These are phyloP conservation scores for Asterochloris erici DNA, from an alignment of 139 green algal species.

Conservation along the genomic window DNA sequence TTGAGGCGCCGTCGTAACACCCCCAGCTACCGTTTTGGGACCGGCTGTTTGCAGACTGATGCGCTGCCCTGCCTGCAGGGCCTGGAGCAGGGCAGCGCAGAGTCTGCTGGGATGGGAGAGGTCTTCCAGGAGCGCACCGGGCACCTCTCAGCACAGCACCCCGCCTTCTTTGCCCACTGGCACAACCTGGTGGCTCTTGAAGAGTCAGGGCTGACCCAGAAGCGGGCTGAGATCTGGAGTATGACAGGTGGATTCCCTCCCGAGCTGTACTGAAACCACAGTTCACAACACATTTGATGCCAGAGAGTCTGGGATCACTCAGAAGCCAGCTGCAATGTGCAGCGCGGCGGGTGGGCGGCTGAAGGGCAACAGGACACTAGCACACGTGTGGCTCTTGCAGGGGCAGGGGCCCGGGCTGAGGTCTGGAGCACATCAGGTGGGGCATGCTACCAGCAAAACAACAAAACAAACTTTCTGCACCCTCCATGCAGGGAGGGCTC, in stretches of 20 bases:
- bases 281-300: too few species aligned
- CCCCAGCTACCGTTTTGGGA: too few species aligned
- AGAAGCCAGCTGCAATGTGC: too few species aligned
- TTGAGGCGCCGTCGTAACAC: too few species aligned
- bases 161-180: slow-evolving; percentile 68
- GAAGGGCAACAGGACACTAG: too few species aligned
- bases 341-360: too few species aligned
- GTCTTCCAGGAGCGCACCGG: slow-evolving; percentile 23
- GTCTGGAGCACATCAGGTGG: too few species aligned
- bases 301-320: too few species aligned
- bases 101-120: slow-evolving; percentile 31
- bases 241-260: slow-evolving; percentile 19
- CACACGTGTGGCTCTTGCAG: too few species aligned
- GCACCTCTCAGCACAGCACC: slow-evolving; percentile 34
- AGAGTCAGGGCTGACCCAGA: slow-evolving; percentile 29
- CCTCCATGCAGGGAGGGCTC: slow-evolving; percentile 35
- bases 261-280: neutral
- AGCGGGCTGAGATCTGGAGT: slow-evolving; percentile 61
- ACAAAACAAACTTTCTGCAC: neutral
- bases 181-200: slow-evolving; percentile 66
- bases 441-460: too few species aligned
- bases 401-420: too few species aligned
- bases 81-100: slow-evolving; percentile 33
- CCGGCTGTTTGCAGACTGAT: too few species aligned
- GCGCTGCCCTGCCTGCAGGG: slow-evolving; percentile 19